Conservation (phyloP, 1,284 basidiomycete genomes). For the Inonotus obliquus region DNA sequence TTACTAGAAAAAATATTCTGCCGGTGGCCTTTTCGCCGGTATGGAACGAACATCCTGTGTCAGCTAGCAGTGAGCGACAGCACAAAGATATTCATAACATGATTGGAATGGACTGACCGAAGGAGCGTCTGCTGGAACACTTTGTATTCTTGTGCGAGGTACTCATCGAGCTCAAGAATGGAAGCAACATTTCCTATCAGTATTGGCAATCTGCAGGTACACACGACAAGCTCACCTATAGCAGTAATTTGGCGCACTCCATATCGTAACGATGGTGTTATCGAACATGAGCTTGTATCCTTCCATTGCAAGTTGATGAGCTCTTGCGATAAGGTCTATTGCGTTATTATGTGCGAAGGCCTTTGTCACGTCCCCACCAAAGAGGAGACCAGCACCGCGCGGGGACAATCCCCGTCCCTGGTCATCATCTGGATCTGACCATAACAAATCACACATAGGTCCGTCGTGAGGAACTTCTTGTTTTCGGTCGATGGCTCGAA, state of each 20-base stretch:
- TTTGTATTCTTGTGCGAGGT: conserved; percentile 88
- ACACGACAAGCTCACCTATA: conserved; percentile 60
- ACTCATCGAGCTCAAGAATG: conserved; percentile 88
- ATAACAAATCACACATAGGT: conserved; percentile 96
- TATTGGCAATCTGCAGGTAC: conserved; percentile 39
- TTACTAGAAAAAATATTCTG: conserved; percentile 19
- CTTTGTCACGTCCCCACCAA: conserved; percentile 90
- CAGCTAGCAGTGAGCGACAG: background rate
- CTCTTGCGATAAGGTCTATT: conserved; percentile 93
- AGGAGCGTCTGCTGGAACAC: conserved; percentile 80
- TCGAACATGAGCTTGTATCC: conserved; percentile 99
- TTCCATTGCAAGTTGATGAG: conserved; percentile 98
- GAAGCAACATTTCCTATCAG: conserved; percentile 77
- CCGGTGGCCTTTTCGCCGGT: conserved; percentile 19
- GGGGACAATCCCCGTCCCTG: conserved; percentile 87
- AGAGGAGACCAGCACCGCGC: conserved; percentile 74
- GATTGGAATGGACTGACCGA: conserved; percentile 46
- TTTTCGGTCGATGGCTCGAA: conserved; percentile 91
- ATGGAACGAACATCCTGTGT: conserved; percentile 17
- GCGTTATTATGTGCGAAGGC: conserved; percentile 87
- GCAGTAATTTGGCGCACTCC: conserved; percentile 99
- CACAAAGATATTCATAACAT: no score
- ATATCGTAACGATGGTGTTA: conserved; percentile 92
- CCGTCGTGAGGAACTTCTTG: conserved; percentile 99
- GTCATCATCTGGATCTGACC: conserved; percentile 98